Evolutionary conservation across 495 filamentous ascomycete species (phyloP), one percentile per base, ranked within the genome.

Genomic region (Podospora appendiculata): DNA sequence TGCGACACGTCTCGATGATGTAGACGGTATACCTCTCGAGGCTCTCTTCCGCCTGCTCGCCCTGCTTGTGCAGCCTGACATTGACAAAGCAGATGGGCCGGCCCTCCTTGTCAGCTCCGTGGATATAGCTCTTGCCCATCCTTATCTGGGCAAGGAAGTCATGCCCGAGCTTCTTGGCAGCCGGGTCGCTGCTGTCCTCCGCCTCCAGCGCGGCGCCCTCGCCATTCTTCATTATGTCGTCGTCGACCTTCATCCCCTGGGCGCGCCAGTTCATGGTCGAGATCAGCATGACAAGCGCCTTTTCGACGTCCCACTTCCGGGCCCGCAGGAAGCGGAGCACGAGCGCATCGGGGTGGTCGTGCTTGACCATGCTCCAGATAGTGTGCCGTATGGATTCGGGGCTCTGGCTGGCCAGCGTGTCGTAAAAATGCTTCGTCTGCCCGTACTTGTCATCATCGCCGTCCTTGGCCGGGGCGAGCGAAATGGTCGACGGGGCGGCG

Each of bases 361-460:
- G 86, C 73, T 97, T 97, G 35, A 92, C 82, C 93, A 98, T 96
- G 52, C 75, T 79, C 93, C 93, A 98, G 69, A 96, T 89, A 3
- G 89, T 84, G 2, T 77, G 73, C 32, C 93, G 80, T 55, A 98
- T 79, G 46, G 86, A 78, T 57, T 91, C 88, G 3, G 92, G 89
- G 4, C 82, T 71, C 57, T 88, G 77, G 40, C 78, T 85, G 12
- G 84, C 83, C 3, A 97, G 68, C 0, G 89, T 87, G 32, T 89
- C 80, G 56, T 88, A 80, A 67, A 89, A 97, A 18, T 88, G 83
- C 72, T 92, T 92, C 5, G 79, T 86, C 63, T 92, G 89, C 32
- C 90, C 89, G 67, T 94, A 90, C 72, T 98, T 97, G 69, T 97
- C 94, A 51, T 96, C 86, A 17, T 88, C 84, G 42, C 69, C 71